phyloP scores from a whole-genome alignment of 805 yeast species.

The Yamadazyma laniorum region DNA sequence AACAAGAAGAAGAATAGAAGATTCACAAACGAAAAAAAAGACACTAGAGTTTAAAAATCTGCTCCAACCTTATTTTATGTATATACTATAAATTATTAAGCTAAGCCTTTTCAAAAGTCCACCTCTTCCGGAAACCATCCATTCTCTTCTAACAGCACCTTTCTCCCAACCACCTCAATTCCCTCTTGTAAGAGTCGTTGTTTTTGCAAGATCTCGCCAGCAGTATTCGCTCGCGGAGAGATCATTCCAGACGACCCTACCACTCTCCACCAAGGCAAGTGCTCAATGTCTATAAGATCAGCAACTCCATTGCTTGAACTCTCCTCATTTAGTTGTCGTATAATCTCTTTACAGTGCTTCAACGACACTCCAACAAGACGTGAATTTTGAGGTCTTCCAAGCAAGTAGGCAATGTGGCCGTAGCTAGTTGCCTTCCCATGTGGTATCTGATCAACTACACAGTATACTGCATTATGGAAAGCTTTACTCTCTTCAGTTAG shows the following conservation, averaged over 20 bases:
- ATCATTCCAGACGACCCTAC: slow-evolving; percentile 62
- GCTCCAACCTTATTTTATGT: too few relatives aligned
- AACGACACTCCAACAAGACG: slow-evolving; percentile 74
- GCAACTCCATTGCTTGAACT: slow-evolving; percentile 7
- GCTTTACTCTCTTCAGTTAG: slow-evolving; percentile 48
- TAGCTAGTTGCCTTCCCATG: slow-evolving; percentile 66
- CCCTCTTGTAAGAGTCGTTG: slow-evolving; percentile 47
- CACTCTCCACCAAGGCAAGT: slow-evolving; percentile 83
- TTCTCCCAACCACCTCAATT: slow-evolving; percentile 29
- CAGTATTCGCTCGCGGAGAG: slow-evolving; percentile 46
- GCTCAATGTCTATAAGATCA: slow-evolving; percentile 17
- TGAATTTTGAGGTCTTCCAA: slow-evolving; percentile 62
- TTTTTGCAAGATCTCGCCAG: slow-evolving; percentile 48
- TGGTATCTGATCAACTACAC: slow-evolving; percentile 54
- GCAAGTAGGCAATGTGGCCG: slow-evolving; percentile 69
- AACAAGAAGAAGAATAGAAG: slow-evolving; percentile 3
- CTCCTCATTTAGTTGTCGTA: slow-evolving; percentile 24
- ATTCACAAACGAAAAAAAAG: neutral
- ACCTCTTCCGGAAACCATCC: slow-evolving; percentile 74
- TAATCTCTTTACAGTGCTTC: slow-evolving; percentile 40
- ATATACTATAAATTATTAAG: too few relatives aligned
- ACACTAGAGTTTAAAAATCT: too few relatives aligned
- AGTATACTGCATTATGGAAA: slow-evolving; percentile 62
- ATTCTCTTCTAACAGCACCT: slow-evolving; percentile 41
- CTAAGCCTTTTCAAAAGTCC: slow-evolving; percentile 22